Base-by-base conservation (phyloP, 2,329 filamentous ascomycete genomes). In the Penicillium freii region DNA sequence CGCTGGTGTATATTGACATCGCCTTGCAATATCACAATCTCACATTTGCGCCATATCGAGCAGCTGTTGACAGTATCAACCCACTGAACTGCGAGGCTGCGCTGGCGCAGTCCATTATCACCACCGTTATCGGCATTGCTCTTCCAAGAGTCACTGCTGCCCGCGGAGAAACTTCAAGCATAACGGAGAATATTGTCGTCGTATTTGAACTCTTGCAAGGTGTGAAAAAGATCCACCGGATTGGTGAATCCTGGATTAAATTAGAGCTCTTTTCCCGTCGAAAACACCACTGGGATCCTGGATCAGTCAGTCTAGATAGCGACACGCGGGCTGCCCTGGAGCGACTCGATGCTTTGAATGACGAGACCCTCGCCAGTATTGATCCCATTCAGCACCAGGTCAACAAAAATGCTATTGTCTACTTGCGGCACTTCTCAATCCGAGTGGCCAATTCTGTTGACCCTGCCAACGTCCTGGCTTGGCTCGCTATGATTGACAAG, bases 191-290 rank as follows among this genome's bases (percentile, higher is more conserved):
- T 47, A 71, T 75, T 9, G 60, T 71, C 6, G 66, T 71, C 7
- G 67, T 73, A 3, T 73, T 73, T 40, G 71, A 74, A 38, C 65
- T 75, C 8, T 61, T 75, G 8, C 71, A 73, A 48, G 73, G 73
- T 0, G 67, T 72, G 31, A 69, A 62, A 29, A 74, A 74, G 4
- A 75, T 75, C 23, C 66, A 69, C 33, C 59, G 52, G 2, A 70
- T 73, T 34, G 70, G 68, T 21, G 62, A 63, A 17, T 60, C 69
- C 1, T 75, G 72, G 60, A 78, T 84, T 61, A 81, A 83, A 62
- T 76, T 79, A 17, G 82, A 79, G 72, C 71, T 84, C 1, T 84
- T 83, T 66, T 78, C 73, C 25, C 73, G 73, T 3, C 77, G 74
- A 39, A 64, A 65, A 0, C 69, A 70, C 21, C 80, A 81, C 60